Percentiles rank a stretch among this genome's conserved stretches.
Conservation (phyloP, 106 monocot genomes). For the Vanilla planifolia region DNA sequence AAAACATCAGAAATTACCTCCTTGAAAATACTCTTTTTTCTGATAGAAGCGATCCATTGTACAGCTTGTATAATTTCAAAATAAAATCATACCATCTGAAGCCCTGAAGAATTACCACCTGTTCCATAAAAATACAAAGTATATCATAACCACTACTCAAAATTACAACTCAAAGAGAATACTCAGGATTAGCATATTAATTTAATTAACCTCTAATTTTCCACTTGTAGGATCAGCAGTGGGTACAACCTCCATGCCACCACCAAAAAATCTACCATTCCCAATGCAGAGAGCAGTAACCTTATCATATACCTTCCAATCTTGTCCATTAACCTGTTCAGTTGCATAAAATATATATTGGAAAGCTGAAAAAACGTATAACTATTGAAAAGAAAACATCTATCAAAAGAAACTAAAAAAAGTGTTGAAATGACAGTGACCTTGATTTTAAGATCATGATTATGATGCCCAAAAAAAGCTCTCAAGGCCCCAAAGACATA, state of each 20-base stretch:
- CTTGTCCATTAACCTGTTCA: constrained; percentile 62
- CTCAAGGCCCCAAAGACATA: constrained; percentile 87
- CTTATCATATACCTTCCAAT: constrained; percentile 61
- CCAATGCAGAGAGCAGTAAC: constrained; percentile 92
- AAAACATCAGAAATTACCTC: constrained; percentile 39
- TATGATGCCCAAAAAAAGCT: constrained; percentile 80
- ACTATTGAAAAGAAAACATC: constrained; percentile 2
- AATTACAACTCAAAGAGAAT: background rate
- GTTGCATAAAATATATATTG: background rate
- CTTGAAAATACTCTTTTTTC: constrained; percentile 50
- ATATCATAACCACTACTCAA: background rate
- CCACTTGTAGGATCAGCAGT: constrained; percentile 71
- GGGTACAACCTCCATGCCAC: constrained; percentile 94
- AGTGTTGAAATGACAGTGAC: constrained; percentile 29
- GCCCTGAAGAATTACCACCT: constrained; percentile 89
- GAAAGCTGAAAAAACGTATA: background rate
- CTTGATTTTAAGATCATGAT: constrained; percentile 81
- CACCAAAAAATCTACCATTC: constrained; percentile 95
- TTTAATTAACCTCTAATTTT: constrained; percentile 57
- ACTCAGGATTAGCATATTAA: background rate
- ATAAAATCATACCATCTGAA: constrained; percentile 96
- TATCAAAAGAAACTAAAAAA: background rate
- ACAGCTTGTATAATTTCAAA: constrained; percentile 73
- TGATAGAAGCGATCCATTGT: constrained; percentile 81
- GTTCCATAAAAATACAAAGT: background rate